Evolutionary conservation across 768 basidiomycete genomes (phyloP), one percentile per base, ranked within the genome.

Genomic region (Lyophyllum semitale): DNA sequence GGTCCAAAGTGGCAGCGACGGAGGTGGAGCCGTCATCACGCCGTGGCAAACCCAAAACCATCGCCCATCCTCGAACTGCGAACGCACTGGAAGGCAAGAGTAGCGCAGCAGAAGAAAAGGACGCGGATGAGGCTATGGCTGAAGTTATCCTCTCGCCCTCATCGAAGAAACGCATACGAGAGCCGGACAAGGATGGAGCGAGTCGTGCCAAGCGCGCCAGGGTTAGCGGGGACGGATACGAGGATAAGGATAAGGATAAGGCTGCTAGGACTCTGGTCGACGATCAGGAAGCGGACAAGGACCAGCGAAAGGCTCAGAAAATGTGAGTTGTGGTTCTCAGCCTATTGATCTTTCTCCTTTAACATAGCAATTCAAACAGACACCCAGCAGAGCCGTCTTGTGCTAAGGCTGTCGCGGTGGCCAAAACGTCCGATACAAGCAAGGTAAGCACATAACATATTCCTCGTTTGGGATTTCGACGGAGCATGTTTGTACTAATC

Each of bases 101-200:
- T n/a, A 12, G 11, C 13, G 13, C 25, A 27, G 13, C 11, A 7
- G 23, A 20, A 5, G 38, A 48, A 7, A 15, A 38, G 37, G 37
- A 22, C 9, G 13, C 4, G 4, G 32, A 30, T 7, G 26, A 51
- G 35, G 33, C 15, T 5, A 18, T 7, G 15, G 20, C 5, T 22
- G 38, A 51, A n/a, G 25, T 11, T 11, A 18, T 40, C 13, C 13
- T 20, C 18, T 27, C 35, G 29, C 40, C 47, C 17, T 17, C 25
- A 8, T 44, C 49, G 5, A 60, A 35, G 25, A 60, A 60, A 22
- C 55, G 55, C 12, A 18, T 43, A 7, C 52, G 55, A 37, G 51
- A 46, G 18, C 40, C 55, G 8, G 55, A 45, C 1, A 29, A 35
- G 15, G 59, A 54, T 9, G 38, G 1, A n/a, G 7, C 18, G 9